Conservation (phyloP, 208 protist species). For the Crithidia thermophila region DNA sequence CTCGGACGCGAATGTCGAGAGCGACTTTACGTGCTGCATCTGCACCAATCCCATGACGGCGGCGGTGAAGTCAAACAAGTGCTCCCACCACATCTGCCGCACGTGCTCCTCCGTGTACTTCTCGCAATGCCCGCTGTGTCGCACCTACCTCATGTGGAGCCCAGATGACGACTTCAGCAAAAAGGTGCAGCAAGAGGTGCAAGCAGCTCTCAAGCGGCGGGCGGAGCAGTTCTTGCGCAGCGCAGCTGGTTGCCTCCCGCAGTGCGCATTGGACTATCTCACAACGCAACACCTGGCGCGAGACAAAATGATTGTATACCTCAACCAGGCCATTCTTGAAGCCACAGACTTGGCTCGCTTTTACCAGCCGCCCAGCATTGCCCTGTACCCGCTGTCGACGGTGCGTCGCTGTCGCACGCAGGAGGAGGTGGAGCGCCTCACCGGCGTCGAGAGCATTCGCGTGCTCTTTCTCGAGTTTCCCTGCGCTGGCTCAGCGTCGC, state of each 20-base stretch:
- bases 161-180: not conserved
- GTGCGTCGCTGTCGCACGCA: conserved; percentile 2
- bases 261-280: not conserved
- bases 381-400: not conserved
- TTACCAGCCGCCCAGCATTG: not conserved
- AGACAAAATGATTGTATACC: not conserved
- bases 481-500: too few species aligned
- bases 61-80: conserved; percentile 3
- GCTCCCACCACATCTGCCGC: conserved; percentile 9
- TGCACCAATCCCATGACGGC: conserved; percentile 9
- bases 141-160: not conserved
- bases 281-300: not conserved
- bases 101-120: not conserved
- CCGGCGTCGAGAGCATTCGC: not conserved
- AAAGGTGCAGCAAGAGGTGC: conserved; percentile 2
- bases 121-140: conserved; percentile 11
- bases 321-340: not conserved
- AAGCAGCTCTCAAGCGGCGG: not conserved
- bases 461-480: not conserved
- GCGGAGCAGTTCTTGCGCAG: not conserved
- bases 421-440: not conserved
- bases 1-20: not conserved
- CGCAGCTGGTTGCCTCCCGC: not conserved
- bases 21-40: conserved; percentile 20
- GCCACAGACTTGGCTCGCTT: conserved; percentile 3